Percentiles rank a stretch among this genome's conserved stretches.
These are phyloP conservation scores for Apodospora peruviana DNA, from an alignment of 495 filamentous ascomycete genomes.

Conservation along the genomic window DNA sequence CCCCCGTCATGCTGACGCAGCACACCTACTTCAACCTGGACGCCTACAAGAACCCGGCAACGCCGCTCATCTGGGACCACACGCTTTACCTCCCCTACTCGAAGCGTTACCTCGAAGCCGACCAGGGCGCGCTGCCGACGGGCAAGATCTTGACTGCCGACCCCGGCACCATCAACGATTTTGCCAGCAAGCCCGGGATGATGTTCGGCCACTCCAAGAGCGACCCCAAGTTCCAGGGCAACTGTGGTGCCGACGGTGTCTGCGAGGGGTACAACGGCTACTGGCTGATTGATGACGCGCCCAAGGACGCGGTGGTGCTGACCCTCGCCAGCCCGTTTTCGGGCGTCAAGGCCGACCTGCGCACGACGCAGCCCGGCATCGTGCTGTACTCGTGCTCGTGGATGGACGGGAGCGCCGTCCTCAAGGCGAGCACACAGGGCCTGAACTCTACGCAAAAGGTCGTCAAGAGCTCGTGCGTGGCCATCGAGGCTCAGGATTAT, in stretches of 20 bases:
- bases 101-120: conserved; percentile 59
- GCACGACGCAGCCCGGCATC: conserved; percentile 63
- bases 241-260: conserved; percentile 57
- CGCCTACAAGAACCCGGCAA: conserved; percentile 57
- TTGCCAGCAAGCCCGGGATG: conserved; percentile 53
- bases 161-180: conserved; percentile 61
- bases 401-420: conserved; percentile 53
- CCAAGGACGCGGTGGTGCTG: conserved; percentile 53
- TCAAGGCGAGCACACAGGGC: conserved; percentile 63
- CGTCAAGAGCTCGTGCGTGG: conserved; percentile 52
- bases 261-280: conserved; percentile 81
- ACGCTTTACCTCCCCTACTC: conserved; percentile 67
- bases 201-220: conserved; percentile 59
- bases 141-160: conserved; percentile 59
- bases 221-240: conserved; percentile 50
- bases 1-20: conserved; percentile 64
- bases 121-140: conserved; percentile 67
- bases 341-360: conserved; percentile 66
- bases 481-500: conserved; percentile 62
- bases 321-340: conserved; percentile 51
- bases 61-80: conserved; percentile 63
- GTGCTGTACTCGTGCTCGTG: conserved; percentile 71
- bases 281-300: conserved; percentile 61
- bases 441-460: conserved; percentile 46
- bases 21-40: conserved; percentile 89